Base-by-base conservation (phyloP, 805 yeast genomes). In the Lipomyces lipofer region DNA sequence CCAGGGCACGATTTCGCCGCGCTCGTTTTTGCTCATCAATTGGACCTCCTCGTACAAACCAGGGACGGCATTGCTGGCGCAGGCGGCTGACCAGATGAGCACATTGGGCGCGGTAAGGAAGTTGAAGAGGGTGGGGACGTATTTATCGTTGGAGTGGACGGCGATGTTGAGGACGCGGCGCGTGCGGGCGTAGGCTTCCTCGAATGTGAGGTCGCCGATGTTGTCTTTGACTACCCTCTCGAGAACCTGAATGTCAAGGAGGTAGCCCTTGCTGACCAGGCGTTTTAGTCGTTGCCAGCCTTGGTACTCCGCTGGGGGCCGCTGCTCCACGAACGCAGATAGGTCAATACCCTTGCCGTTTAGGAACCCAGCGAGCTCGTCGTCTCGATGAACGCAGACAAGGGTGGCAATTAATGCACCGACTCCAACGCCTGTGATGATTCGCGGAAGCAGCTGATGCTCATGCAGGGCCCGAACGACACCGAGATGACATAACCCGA, bases 81-180 rank as follows among this genome's bases (percentile, higher is more conserved):
- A 80, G 10, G 92, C 86, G 0, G 98, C 98, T 10, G 95, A 86
- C 79, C 94, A 79, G 12, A 92, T 85, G 6, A 91, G 78, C 9
- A 90, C 91, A 69, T 92, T 91, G 0, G 99, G 99, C 0, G 97
- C 84, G 0, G 97, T 89, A 28, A 94, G 83, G 68, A 92, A 90
- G 70, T 94, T 94, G 59, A 91, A 72, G 45, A 91, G 73, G 19
- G 52, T 59, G 9, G 65, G 63, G 24, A 56, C 77, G 2, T 84
- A 77, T 29, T 78, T 78, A 61, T 83, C 82, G 0, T 86, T 82
- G 1, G 97, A 95, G 69, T 89, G 89, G 1, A 92, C 85, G 1
- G 90, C 85, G 43, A 94, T 83, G 68, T 92, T 94, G 48, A 92
- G 75, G 1, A 88, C 82, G 61, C 87, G 80, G 43, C 86, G 91